A percentile compares a stretch with the other conserved stretches of the same genome.
These are phyloP conservation scores for Monilinia fructigena DNA, from an alignment of 2,329 filamentous ascomycete genomes.

Conservation along the genomic window DNA sequence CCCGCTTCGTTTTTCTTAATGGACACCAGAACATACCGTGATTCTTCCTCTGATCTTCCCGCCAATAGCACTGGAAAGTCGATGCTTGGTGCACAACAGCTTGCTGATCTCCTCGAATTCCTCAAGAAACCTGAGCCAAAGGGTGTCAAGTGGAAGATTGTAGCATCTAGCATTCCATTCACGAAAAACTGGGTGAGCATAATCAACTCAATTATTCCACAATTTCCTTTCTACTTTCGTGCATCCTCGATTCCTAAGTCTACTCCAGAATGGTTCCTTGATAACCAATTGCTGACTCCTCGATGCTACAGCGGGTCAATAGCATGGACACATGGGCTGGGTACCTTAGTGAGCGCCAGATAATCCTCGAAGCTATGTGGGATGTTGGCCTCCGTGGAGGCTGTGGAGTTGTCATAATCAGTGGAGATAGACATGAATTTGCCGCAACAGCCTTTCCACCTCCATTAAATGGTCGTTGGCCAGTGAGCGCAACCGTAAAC, in stretches of 20 bases:
- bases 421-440: conserved; percentile 95
- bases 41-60: conserved; percentile 58
- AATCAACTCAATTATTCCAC: background rate
- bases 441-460: conserved; percentile 78
- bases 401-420: conserved; percentile 77
- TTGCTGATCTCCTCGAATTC: conserved; percentile 76
- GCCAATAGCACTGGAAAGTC: conserved; percentile 68
- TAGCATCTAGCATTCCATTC: conserved; percentile 88
- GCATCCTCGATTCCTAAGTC: background rate
- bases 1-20: conserved; percentile 93
- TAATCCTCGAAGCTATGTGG: conserved; percentile 90
- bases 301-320: conserved; percentile 59
- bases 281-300: background rate
- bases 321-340: conserved; percentile 91
- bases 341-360: conserved; percentile 75
- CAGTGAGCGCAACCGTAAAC: conserved; percentile 65
- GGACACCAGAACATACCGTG: conserved; percentile 86
- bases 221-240: too few relatives aligned
- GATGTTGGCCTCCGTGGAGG: conserved; percentile 68
- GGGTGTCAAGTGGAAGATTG: conserved; percentile 89
- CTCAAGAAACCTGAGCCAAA: conserved; percentile 68
- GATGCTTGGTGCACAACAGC: conserved; percentile 80
- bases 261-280: background rate
- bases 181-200: conserved; percentile 82
- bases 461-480: conserved; percentile 60